These are phyloP conservation scores for Candida sanyaensis DNA, from an alignment of 1,139 yeast species.

Conservation along the genomic window DNA sequence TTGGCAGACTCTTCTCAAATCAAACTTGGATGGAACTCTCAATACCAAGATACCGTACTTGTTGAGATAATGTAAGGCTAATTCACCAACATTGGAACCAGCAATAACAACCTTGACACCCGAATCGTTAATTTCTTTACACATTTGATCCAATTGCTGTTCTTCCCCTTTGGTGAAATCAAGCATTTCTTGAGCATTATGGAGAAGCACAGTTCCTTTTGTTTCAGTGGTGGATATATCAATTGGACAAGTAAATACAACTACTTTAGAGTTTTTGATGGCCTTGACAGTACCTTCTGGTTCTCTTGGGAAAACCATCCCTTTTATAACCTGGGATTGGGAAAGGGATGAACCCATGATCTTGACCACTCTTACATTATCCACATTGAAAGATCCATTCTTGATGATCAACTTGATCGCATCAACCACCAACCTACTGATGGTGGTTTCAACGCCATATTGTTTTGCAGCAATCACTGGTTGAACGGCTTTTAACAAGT, in stretches of 20 bases:
- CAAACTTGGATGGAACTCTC: constrained; percentile 92
- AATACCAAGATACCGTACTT: constrained; percentile 82
- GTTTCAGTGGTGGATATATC: constrained; percentile 96
- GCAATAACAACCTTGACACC: constrained; percentile 91
- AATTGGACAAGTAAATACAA: constrained; percentile 89
- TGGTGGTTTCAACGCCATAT: constrained; percentile 79
- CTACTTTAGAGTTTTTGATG: constrained; percentile 76
- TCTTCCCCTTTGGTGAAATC: constrained; percentile 97
- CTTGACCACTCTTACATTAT: constrained; percentile 91
- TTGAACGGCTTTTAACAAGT: constrained; percentile 69
- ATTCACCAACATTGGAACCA: constrained; percentile 90
- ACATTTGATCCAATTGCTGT: constrained; percentile 83
- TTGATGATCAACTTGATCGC: constrained; percentile 78
- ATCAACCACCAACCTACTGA: constrained; percentile 80
- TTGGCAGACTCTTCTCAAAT: constrained; percentile 87
- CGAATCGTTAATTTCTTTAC: constrained; percentile 79
- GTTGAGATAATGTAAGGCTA: constrained; percentile 90
- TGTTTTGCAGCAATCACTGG: constrained; percentile 95
- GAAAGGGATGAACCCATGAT: constrained; percentile 88
- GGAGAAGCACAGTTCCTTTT: constrained; percentile 92
- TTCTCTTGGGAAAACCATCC: constrained; percentile 97
- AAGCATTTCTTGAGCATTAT: constrained; percentile 95
- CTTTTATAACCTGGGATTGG: constrained; percentile 80
- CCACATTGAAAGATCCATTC: constrained; percentile 77
- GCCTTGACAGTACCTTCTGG: constrained; percentile 89